Base-by-base conservation (phyloP, 2,329 filamentous ascomycete species). In the Aspergillus viridinutans region DNA sequence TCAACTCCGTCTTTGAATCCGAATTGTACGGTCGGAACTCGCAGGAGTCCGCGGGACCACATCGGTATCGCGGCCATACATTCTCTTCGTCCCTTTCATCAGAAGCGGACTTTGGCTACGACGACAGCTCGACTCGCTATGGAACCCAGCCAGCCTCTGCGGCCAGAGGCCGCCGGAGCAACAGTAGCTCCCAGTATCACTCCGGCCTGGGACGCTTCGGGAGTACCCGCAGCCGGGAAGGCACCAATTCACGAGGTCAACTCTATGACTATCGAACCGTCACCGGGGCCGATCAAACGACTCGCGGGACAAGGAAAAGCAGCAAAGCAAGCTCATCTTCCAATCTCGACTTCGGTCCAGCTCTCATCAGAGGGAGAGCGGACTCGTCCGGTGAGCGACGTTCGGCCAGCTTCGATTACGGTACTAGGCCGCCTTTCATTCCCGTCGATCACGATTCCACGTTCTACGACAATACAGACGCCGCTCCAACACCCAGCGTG, bases 401-500 rank as follows among this genome's bases (percentile, higher is more conserved):
- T n/a, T 79, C 77, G 3, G 70, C 72, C 23, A 78, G 77, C 62
- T 77, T 79, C 52, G 77, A 79, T 57, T 76, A 74, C 53, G 74
- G 73, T 40, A 67, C 74, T 29, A 72, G 73, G 64, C 70, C 65
- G 62, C 57, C 67, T 2, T 71, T 65, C 49, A 54, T 57, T 9
- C 61, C 65, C 32, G 25, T 55, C n/a, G 63, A 61, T 6, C 62
- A 69, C 52, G 67, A 68, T 20, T 57, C 64, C 14, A 58, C 64
- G 9, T 40, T 66, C n/a, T 68, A 74, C 52, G 84, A 88, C 65
- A 67, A 63, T 21, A 86, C 88, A 74, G 89, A 94, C 70, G 89
- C 91, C 52, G 92, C 92, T 26, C 92, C 93, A 14, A 93, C 88
- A 40, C 93, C 93, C 4, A 92, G 86, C 28, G 82, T 97, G 38